Percentiles rank a stretch among this genome's conserved stretches.
Evolutionary conservation across 78 protist species (phyloP).

Genomic region (Pigoraptor vietnamica): DNA sequence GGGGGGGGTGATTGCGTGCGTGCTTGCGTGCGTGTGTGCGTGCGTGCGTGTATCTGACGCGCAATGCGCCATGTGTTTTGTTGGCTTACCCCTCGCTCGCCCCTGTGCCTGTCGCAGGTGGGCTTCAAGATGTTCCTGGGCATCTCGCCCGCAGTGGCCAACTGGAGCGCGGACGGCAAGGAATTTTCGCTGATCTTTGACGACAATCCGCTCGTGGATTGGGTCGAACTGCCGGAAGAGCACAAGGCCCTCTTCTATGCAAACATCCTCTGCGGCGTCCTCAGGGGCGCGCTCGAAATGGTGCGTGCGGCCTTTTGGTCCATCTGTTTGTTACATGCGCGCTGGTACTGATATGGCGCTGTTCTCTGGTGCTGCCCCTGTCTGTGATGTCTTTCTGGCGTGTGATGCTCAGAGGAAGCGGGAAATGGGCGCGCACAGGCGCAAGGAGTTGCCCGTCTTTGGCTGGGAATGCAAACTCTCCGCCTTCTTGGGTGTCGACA

Average conservation of each 20-base stretch:
- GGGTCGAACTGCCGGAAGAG: conserved; percentile 89
- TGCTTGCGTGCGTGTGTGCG: neutral
- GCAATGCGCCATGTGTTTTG: neutral
- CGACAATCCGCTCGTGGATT: conserved; percentile 80
- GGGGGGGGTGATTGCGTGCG: too few species aligned
- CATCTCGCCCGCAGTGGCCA: conserved; percentile 55
- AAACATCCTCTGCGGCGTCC: conserved; percentile 91
- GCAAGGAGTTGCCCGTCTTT: too few species aligned
- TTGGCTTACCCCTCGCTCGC: neutral
- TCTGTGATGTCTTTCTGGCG: neutral
- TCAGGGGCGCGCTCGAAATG: conserved; percentile 93
- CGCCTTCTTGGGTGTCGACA: too few species aligned
- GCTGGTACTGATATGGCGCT: too few species aligned
- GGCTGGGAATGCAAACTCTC: too few species aligned
- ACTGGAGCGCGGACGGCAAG: conserved; percentile 52
- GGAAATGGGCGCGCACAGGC: neutral
- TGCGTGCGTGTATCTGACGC: neutral
- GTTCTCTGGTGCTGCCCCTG: neutral
- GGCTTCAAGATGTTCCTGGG: conserved; percentile 95
- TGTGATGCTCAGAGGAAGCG: neutral
- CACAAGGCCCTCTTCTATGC: conserved; percentile 52
- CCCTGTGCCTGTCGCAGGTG: conserved; percentile 30
- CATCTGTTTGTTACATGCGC: neutral
- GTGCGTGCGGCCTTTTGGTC: conserved; percentile 17
- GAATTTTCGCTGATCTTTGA: conserved; percentile 67